Base-by-base conservation (phyloP, 1,284 basidiomycete species). In the Papiliotrema fonsecae region DNA sequence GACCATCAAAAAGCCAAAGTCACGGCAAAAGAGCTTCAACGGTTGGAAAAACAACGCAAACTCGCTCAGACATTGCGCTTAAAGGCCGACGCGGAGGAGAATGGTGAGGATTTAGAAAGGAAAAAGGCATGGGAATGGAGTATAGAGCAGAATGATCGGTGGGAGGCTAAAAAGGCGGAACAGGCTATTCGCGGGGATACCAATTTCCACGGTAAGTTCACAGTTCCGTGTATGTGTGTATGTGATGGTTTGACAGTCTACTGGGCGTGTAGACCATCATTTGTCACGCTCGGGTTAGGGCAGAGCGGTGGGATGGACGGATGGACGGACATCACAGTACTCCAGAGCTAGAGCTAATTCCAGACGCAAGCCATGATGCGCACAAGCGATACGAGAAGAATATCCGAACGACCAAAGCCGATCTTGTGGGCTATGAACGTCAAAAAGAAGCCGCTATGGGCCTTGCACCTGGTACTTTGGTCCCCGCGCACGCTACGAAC, bases 61-160 rank as follows among this genome's bases (percentile, higher is more conserved):
- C 79, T 97, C 26, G 92, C 91, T 0, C 91, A 94, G 70, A 83
- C 79, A n/a, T 70, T 97, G 54, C 82, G 91, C 9, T 77, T 83
- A 56, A 91, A 93, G 73, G 83, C 87, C 2, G 88, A 94, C 57
- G 88, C 91, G 0, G 85, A 86, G 65, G 91, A 91, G 54, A 77
- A 79, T 1, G 94, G 93, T 13, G 88, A 78, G 58, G 80, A 82
- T 64, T 58, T 79, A 18, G 79, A 82, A 61, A 77, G 91, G 49
- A 80, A 82, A 63, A 89, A 89, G 78, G 89, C 90, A 64, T 94
- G 90, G 90, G 84, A 88, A 62, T 97, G 88, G 76, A 87, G 85
- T 21, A 86, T 96, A 49, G 92, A 96, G 75, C 90, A 96, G 74
- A 93, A 91, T 62, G 90, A 97, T 61, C 76, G 81, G 54, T 93